Evolutionary conservation across 352 stramenopile genomes (phyloP).

Genomic region (Albugo laibachii): DNA sequence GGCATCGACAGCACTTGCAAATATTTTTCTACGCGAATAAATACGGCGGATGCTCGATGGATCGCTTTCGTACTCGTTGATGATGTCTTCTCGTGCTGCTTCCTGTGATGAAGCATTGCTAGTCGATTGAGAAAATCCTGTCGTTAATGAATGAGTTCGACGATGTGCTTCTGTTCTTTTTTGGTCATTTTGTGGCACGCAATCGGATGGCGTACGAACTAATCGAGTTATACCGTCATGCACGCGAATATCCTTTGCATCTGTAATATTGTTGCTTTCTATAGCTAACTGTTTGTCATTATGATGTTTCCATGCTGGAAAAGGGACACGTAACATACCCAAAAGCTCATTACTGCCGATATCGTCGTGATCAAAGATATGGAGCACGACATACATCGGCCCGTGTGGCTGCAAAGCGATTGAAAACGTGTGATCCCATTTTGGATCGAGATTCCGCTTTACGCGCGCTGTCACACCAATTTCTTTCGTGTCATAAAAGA

Average conservation of each 20-base stretch:
- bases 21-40: too few relatives aligned
- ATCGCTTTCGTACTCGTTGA: too few relatives aligned
- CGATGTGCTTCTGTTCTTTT: too few relatives aligned
- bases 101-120: too few relatives aligned
- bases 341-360: slow-evolving; percentile 43
- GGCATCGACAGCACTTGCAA: too few relatives aligned
- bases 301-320: slow-evolving; percentile 29
- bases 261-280: not conserved
- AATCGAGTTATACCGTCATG: not conserved
- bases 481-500: slow-evolving; percentile 58
- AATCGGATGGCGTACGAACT: too few relatives aligned
- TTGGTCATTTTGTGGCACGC: too few relatives aligned
- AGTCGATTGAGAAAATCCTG: too few relatives aligned
- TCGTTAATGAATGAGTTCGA: too few relatives aligned
- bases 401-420: slow-evolving; percentile 31
- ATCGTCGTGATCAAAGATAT: slow-evolving; percentile 57
- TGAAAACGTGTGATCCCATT: slow-evolving; percentile 42
- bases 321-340: slow-evolving; percentile 40
- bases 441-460: slow-evolving; percentile 46
- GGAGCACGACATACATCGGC: slow-evolving; percentile 45
- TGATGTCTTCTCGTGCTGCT: too few relatives aligned
- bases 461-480: slow-evolving; percentile 44
- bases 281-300: not conserved
- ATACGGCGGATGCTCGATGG: too few relatives aligned
- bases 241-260: not conserved